Evolutionary conservation across 1,284 basidiomycete genomes (phyloP), one percentile per base, ranked within the genome.

Genomic region (Ceratobasidium sp.): DNA sequence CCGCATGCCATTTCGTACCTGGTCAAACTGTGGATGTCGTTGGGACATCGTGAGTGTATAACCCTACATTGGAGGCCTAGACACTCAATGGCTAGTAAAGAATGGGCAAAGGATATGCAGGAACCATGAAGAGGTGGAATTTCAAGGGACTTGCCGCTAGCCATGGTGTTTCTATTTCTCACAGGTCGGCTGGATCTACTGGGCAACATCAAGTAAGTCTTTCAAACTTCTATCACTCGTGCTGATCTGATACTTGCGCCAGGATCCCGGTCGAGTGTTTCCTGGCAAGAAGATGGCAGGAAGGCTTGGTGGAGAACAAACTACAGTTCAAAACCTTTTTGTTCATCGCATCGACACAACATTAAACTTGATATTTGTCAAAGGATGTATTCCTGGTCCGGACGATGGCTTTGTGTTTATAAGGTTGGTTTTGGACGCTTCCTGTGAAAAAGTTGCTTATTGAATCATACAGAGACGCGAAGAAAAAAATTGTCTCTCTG

Each of bases 261-360:
- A 96, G 93, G 94, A 97, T 79, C 96, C 96, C 43, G 96, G 96
- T 65, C 89, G 96, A 79, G 87, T 98, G 16, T 94, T 93, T 84
- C 96, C 96, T 18, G 97, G 97, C 50, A 98, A 96, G 83, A 98
- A 98, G 85, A 99, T 98, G 97, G 90, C 97, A 9, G 97, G 97
- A 57, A 90, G 92, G 57, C 91, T 98, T 86, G 97, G 97, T 70
- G 91, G 89, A 73, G 85, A 88, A 76, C 90, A 91, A 53, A 88
- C 88, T 18, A 98, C 96, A 10, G 86, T 88, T 12, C 95, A 97
- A 80, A 99, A 98, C 80, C 88, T 98, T 34, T 83, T 90, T 1
- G 94, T 98, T 41, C 87, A 97, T 73, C 92, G 95, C 36, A 86
- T 99, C 73, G 97, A 99, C 83, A 88, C 88, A 21, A 83, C 85